These are phyloP conservation scores for Isatis tinctoria DNA, from an alignment of 345 rosid genomes.

Conservation along the genomic window DNA sequence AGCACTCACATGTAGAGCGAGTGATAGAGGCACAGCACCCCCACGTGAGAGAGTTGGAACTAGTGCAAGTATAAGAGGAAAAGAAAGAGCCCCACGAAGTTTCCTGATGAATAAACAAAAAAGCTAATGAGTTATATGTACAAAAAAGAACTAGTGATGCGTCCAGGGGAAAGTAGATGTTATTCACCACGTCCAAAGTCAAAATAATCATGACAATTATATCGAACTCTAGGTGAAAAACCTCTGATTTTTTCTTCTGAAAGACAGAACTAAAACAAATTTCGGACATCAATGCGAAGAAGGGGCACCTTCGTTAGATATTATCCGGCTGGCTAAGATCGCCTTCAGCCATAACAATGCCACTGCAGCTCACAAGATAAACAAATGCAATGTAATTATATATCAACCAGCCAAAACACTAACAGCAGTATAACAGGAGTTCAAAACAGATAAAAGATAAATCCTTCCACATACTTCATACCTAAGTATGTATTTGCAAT, in stretches of 20 bases:
- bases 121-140: background rate
- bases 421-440: background rate
- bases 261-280: background rate
- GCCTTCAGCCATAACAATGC: conserved; percentile 87
- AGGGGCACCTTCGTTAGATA: conserved; percentile 43
- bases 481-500: conserved; percentile 96
- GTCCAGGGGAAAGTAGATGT: background rate
- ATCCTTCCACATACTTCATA: conserved; percentile 25
- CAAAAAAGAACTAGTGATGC: background rate
- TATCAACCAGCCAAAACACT: no score
- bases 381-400: background rate
- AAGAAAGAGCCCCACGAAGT: conserved; percentile 84
- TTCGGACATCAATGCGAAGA: background rate
- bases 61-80: conserved; percentile 66
- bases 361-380: conserved; percentile 55
- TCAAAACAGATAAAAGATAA: background rate
- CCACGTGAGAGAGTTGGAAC: conserved; percentile 70
- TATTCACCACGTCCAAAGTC: background rate
- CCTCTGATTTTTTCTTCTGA: no score
- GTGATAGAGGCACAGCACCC: conserved; percentile 91
- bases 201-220: background rate
- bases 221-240: background rate
- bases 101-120: conserved; percentile 42
- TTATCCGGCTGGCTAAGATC: conserved; percentile 40
- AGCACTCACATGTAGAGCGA: conserved; percentile 73